Conservation (phyloP, 352 stramenopile species). For the Hyaloperonospora brassicae region DNA sequence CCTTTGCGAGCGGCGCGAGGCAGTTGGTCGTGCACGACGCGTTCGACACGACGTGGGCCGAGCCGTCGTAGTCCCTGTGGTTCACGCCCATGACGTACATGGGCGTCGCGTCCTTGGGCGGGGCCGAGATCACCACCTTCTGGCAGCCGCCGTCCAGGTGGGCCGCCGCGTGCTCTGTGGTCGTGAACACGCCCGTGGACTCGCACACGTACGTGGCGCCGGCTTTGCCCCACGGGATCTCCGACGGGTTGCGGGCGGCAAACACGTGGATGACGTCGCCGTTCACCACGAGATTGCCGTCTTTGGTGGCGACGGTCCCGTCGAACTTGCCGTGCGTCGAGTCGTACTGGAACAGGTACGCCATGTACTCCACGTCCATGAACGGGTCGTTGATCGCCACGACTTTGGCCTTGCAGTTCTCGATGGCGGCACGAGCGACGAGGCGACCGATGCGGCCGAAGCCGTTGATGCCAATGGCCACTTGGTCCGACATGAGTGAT, state of each 20-base stretch:
- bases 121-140: conserved; percentile 95
- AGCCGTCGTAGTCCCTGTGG: conserved; percentile 87
- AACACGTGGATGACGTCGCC: conserved; percentile 91
- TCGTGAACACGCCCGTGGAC: conserved; percentile 68
- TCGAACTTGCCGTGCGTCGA: conserved; percentile 87
- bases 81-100: conserved; percentile 99
- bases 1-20: conserved; percentile 95
- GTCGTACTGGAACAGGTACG: conserved; percentile 89
- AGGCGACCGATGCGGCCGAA: conserved; percentile 98
- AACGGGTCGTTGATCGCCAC: conserved; percentile 93
- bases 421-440: conserved; percentile 87
- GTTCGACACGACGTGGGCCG: conserved; percentile 95
- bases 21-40: conserved; percentile 99
- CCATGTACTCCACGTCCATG: conserved; percentile 94
- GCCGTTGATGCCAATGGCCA: conserved; percentile 96
- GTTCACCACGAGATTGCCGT: conserved; percentile 85
- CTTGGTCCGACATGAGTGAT: conserved; percentile 16
- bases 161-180: conserved; percentile 86
- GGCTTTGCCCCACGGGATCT: conserved; percentile 88
- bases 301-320: conserved; percentile 72
- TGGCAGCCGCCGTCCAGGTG: conserved; percentile 90
- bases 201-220: conserved; percentile 93
- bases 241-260: conserved; percentile 86
- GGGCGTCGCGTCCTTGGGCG: conserved; percentile 92
- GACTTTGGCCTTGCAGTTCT: conserved; percentile 80